phyloP scores from a whole-genome alignment of 1,139 yeast genomes.

The Chernovozyma aurita region DNA sequence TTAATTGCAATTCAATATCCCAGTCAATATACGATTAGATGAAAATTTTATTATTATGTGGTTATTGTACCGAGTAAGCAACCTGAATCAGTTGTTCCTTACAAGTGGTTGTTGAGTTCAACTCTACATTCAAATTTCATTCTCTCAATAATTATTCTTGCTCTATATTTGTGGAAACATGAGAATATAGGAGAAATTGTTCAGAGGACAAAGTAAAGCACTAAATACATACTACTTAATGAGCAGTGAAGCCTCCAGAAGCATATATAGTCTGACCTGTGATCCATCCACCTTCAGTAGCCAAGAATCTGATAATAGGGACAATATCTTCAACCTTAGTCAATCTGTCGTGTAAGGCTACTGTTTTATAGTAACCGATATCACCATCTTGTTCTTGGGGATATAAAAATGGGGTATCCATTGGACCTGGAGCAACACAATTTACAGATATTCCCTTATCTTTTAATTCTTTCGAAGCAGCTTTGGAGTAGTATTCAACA shows the following conservation, averaged over 20 bases:
- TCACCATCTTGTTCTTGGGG: constrained; percentile 53
- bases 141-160: too few species aligned
- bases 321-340: constrained; percentile 60
- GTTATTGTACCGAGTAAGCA: too few species aligned
- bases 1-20: constrained; percentile 1
- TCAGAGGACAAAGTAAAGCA: too few species aligned
- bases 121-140: too few species aligned
- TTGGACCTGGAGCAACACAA: constrained; percentile 66
- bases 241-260: constrained; percentile 64
- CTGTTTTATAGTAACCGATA: constrained; percentile 52
- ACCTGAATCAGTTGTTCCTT: too few species aligned
- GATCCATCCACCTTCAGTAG: constrained; percentile 64
- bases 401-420: constrained; percentile 68
- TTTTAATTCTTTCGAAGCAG: constrained; percentile 55
- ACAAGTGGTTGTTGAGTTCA: too few species aligned
- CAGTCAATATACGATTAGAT: too few species aligned
- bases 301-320: constrained; percentile 58
- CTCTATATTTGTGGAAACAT: too few species aligned
- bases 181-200: too few species aligned
- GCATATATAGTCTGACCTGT: constrained; percentile 67
- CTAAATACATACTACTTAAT: too few species aligned
- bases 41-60: too few species aligned
- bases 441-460: constrained; percentile 48
- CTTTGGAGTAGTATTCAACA: constrained; percentile 54
- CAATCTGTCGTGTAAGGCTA: constrained; percentile 44